Percentiles rank a stretch among this genome's conserved stretches.
phyloP scores from a whole-genome alignment of 2,329 filamentous ascomycete genomes.

The Rhynchosporium graminicola region DNA sequence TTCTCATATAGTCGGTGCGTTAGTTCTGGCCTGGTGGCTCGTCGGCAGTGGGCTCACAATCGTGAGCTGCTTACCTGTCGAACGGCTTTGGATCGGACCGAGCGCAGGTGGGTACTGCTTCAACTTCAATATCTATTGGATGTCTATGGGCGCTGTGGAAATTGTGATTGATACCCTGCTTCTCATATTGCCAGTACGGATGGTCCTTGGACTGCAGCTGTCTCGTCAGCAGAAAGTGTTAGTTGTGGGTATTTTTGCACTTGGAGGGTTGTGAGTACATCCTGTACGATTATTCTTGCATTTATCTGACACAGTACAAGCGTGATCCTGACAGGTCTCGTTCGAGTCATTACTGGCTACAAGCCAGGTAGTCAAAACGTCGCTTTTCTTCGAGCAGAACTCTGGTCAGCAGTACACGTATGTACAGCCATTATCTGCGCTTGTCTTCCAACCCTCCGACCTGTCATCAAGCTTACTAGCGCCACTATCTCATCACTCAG shows the following conservation, averaged over 20 bases:
- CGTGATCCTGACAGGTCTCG: conserved; percentile 11
- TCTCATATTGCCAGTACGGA: conserved; percentile 5
- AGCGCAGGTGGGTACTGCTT: conserved; percentile 9
- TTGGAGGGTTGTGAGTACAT: conserved; percentile 11
- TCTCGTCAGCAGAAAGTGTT: conserved; percentile 14
- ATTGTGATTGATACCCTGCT: conserved; percentile 11
- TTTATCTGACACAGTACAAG: not conserved
- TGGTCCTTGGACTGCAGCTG: conserved; percentile 5
- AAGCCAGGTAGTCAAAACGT: conserved; percentile 14
- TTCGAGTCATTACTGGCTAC: conserved; percentile 13
- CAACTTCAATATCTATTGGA: conserved; percentile 17
- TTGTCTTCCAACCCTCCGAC: conserved; percentile 9
- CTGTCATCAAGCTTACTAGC: conserved; percentile 10
- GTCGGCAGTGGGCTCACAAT: conserved; percentile 12
- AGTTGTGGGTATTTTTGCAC: conserved; percentile 10
- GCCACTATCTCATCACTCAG: not conserved
- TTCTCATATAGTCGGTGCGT: conserved; percentile 8
- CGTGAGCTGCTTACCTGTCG: conserved; percentile 8
- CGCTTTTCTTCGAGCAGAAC: conserved; percentile 10
- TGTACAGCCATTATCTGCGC: conserved; percentile 11
- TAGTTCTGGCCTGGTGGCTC: conserved; percentile 12
- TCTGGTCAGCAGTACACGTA: conserved; percentile 14
- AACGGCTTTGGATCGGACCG: conserved; percentile 7
- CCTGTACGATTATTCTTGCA: not conserved
- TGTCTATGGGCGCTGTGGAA: conserved; percentile 11